Evolutionary conservation across 495 filamentous ascomycete genomes (phyloP).

Genomic region (Hyaloscypha variabilis): DNA sequence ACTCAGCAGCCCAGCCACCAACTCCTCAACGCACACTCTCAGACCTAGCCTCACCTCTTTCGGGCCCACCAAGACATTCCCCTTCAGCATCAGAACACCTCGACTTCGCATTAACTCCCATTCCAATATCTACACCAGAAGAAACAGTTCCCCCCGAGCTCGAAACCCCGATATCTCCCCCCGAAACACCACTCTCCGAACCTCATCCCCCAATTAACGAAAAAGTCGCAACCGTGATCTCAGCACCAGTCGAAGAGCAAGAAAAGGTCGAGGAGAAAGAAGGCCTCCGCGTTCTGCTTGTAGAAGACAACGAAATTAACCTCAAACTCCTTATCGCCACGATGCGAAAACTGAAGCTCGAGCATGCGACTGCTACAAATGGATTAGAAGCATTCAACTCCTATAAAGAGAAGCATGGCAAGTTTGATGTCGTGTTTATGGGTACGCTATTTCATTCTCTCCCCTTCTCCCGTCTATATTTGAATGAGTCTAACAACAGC

Average conservation of each 20-base stretch:
- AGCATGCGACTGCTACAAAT: slow-evolving; percentile 42
- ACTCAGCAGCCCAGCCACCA: not conserved
- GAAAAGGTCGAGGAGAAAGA: slow-evolving; percentile 39
- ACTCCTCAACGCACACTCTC: not conserved
- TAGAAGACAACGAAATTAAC: slow-evolving; percentile 79
- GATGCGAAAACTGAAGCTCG: slow-evolving; percentile 49
- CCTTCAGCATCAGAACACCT: not conserved
- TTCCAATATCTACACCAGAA: not conserved
- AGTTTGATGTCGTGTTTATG: slow-evolving; percentile 61
- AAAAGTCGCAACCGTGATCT: not conserved
- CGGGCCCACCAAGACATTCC: not conserved
- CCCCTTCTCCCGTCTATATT: not conserved
- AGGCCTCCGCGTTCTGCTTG: slow-evolving; percentile 54
- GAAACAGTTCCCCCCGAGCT: not conserved
- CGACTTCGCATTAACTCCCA: slow-evolving; percentile 8
- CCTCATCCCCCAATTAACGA: slow-evolving; percentile 14
- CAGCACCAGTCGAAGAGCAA: slow-evolving; percentile 34
- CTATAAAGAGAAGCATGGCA: slow-evolving; percentile 35
- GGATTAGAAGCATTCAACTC: slow-evolving; percentile 46
- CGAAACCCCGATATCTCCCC: slow-evolving; percentile 14
- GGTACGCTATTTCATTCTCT: slow-evolving; percentile 34
- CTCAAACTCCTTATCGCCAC: slow-evolving; percentile 67
- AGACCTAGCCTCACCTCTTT: not conserved
- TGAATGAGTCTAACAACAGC: too few species aligned
- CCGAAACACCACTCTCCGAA: slow-evolving; percentile 22